Evolutionary conservation across 176 grass and related monocot genomes (phyloP), one percentile per base, ranked within the genome.

Genomic region (Pontederia crassipes): DNA sequence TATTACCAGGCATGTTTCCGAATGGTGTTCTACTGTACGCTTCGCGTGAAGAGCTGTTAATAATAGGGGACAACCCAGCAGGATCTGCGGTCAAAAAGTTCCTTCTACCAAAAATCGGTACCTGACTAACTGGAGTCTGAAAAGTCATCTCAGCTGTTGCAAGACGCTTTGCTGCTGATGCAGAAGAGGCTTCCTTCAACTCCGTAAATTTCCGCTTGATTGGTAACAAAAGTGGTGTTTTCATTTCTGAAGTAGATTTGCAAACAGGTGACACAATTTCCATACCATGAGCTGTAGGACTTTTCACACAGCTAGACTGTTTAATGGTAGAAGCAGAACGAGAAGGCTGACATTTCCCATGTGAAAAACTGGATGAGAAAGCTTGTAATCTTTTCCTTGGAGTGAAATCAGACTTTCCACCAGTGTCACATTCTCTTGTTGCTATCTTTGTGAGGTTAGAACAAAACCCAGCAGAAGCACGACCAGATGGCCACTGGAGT

Each of bases 201-300:
- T 98, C 93, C 35, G 65, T 79, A 29, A 80, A 58, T 56, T 92
- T 98, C 70, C 93, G 81, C 73, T 98, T 98, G 55, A 92, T 64
- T 61, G 93, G 93, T 59, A 98, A 61, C 11, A 54, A 74, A 49
- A 89, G 73, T 75, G 93, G 84, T n/a, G 87, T 78, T 76, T 76
- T 92, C 63, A 66, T 59, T 69, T 81, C 81, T 79, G 63, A 71
- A 59, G 55, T 49, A 65, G 82, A 61, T 10, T 56, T 27, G 50
- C n/a, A 18, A 64, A 54, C 45, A 63, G 82, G 73, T 57, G 72
- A 54, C 24, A 54, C 55, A 76, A 13, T 57, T 18, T 86, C 76
- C 55, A 69, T 20, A 55, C 20, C 69, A 79, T 47, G n/a, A 81
- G 77, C 59, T 70, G 67, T 20, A 60, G 79, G 61, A 70, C 71